Conservation (phyloP, 179 eudicot genomes). For the Vitellaria paradoxa region DNA sequence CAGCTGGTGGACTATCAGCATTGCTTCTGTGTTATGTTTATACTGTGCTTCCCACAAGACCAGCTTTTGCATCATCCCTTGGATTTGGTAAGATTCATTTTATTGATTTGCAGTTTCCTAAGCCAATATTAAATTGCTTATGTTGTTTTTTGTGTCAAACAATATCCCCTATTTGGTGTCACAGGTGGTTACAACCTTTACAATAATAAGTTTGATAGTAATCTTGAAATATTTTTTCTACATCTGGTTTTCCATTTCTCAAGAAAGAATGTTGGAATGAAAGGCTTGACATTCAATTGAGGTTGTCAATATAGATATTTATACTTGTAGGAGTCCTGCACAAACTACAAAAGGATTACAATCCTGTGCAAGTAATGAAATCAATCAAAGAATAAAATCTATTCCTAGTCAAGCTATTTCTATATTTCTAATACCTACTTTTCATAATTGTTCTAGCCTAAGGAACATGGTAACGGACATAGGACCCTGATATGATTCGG, state of each 20-base stretch:
- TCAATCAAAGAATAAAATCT: too few relatives aligned
- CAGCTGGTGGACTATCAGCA: constrained; percentile 74
- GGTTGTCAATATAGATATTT: too few relatives aligned
- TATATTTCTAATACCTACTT: too few relatives aligned
- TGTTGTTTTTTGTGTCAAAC: background rate
- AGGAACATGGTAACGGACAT: too few relatives aligned
- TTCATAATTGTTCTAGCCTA: too few relatives aligned
- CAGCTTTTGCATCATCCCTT: constrained; percentile 72
- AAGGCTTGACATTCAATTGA: too few relatives aligned
- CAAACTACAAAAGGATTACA: too few relatives aligned
- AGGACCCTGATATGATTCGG: too few relatives aligned
- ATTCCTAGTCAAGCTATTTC: too few relatives aligned
- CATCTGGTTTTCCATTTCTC: background rate
- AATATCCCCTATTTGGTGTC: background rate
- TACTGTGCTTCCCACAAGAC: constrained; percentile 69
- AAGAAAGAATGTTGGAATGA: too few relatives aligned
- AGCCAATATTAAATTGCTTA: background rate
- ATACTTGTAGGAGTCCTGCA: too few relatives aligned
- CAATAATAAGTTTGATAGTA: background rate
- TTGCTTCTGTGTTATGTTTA: constrained; percentile 53
- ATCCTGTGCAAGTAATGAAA: too few relatives aligned
- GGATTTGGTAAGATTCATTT: constrained; percentile 46
- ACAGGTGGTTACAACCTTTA: background rate
- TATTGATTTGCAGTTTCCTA: background rate
- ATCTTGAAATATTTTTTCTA: background rate